Evolutionary conservation across 2,329 filamentous ascomycete genomes (phyloP), one percentile per base, ranked within the genome.

Genomic region (Epichloe elymi): DNA sequence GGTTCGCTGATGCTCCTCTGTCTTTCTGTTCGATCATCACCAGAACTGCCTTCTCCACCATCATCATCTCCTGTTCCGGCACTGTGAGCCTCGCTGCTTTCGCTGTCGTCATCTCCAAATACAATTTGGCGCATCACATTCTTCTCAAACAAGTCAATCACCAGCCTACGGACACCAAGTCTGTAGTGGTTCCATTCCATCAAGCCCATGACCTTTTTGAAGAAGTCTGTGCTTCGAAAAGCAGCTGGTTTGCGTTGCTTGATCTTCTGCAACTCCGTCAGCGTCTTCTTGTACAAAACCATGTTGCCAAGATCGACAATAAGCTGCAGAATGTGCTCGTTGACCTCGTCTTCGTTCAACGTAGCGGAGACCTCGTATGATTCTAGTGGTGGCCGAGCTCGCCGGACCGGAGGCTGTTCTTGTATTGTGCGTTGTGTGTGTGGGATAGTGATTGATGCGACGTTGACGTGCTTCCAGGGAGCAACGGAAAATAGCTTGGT

Each of bases 61-160:
- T 86, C 83, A 3, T 58, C 83, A 4, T 58, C 60, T 12, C 83
- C 67, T 17, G 63, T 63, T 11, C 68, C 67, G 36, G 61, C 64
- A 26, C 62, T 65, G 45, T 88, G 85, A 50, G 86, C 83, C 37
- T 63, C 66, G 36, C 63, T 67, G 48, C 88, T 85, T 50, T 87
- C 84, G 19, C 87, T 85, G 48, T 85, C 84, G 10, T 69, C 68
- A 19, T 67, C 68, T 19, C 86, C 85, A 52, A 95, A 82, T 12
- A 98, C 86, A 54, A 96, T 86, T 57, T 81, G 80, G 56, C 89
- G 76, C 68, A 97, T 75, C 42, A 97, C 87, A 53, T 80, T 83
- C 68, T 91, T 93, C 61, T 97, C 91, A 61, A 98, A 98, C 20
- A 98, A 70, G 63, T 97, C 93, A 53, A 97, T 83, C 37, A 95